Evolutionary conservation across 2,329 filamentous ascomycete species (phyloP), one percentile per base, ranked within the genome.

Genomic region (Stachybotrys chartarum): DNA sequence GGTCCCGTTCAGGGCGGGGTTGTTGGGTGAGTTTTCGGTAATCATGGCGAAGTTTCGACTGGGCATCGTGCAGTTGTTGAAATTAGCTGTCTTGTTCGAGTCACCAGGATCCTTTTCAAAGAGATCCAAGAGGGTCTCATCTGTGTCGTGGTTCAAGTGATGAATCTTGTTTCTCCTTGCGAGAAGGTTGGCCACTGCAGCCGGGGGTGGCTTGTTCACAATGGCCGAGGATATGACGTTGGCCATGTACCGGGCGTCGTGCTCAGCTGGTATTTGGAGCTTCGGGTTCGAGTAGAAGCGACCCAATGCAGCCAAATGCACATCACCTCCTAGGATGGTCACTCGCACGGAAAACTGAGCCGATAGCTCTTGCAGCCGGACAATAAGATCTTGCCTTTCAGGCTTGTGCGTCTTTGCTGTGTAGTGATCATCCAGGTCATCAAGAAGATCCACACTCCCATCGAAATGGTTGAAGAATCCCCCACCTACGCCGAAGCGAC

Each of bases 361-460:
- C 35, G 92, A 88, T 50, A 97, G 79, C 45, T 85, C 81, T 72
- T 99, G 94, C 45, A 99, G 78, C 61, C 89, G 84, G 64, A 91
- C 82, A 46, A 99, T 79, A 48, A 97, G 78, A 45, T 84, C 78
- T 55, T 85, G 86, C 49, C 93, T 88, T 77, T 97, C 93, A 57
- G 83, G 81, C 73, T 97, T 97, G 78, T 97, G 93, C 52, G 91
- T 91, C 59, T 85, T 85, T 6, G 92, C 90, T 1, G 93, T 97
- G 76, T 97, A 97, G 68, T 99, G 94, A 69, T 99, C 94, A 70
- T 97, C 93, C 18, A 96, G 78, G 63, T 96, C 91, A 68, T 97
- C 92, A 16, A 96, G 78, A 30, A 97, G 84, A 73, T 97, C 94
- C 30, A 97, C 88, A 55, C 88, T 92, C 52, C 93, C 93, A 63